These are phyloP conservation scores for Leccinum aurantiacum DNA, from an alignment of 768 basidiomycete species.

Conservation along the genomic window DNA sequence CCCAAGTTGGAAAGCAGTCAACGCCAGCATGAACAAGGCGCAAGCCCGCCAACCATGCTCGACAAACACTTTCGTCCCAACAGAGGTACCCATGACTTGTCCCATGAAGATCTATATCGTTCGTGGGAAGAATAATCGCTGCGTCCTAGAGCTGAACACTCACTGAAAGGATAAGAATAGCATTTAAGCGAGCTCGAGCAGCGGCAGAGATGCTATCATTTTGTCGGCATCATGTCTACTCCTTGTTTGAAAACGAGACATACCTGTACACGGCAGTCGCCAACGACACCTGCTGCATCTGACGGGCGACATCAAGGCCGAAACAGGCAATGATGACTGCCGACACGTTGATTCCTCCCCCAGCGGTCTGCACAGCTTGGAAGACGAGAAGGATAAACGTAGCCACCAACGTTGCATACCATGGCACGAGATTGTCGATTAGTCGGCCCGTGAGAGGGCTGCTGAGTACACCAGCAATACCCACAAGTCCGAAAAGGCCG, in stretches of 20 bases:
- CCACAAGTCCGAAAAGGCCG: constrained; percentile 74
- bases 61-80: constrained; percentile 71
- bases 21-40: constrained; percentile 59
- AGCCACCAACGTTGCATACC: constrained; percentile 69
- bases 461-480: constrained; percentile 66
- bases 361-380: constrained; percentile 65
- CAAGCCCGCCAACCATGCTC: constrained; percentile 68
- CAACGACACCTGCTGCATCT: constrained; percentile 69
- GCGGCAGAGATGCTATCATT: constrained; percentile 33
- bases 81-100: constrained; percentile 80
- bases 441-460: constrained; percentile 69
- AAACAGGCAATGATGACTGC: constrained; percentile 71
- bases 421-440: constrained; percentile 72
- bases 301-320: constrained; percentile 73
- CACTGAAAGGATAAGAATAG: constrained; percentile 70
- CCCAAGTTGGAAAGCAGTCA: constrained; percentile 54
- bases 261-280: constrained; percentile 60
- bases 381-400: constrained; percentile 48
- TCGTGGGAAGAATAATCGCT: neutral
- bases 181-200: constrained; percentile 73
- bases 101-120: constrained; percentile 58
- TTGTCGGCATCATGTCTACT: constrained; percentile 9
- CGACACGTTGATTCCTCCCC: constrained; percentile 66
- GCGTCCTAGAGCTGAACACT: constrained; percentile 12
- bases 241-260: constrained; percentile 11